Percentiles rank a stretch among this genome's conserved stretches.
Evolutionary conservation across 208 protist species (phyloP).

Genomic region (Wallacemonas rigidus): DNA sequence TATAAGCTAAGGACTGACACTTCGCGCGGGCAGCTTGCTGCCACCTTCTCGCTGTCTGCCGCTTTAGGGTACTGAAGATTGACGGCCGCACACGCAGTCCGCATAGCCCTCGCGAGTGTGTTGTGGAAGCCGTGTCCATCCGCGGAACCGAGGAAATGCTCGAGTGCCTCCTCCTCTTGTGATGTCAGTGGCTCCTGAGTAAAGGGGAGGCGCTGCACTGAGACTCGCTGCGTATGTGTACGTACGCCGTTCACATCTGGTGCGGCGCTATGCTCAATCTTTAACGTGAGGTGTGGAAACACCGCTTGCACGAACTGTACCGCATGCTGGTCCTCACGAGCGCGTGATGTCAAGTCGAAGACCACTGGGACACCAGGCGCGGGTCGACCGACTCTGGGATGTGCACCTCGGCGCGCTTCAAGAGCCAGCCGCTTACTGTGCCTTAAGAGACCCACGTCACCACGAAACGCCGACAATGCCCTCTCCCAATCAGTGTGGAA

Average conservation of each 20-base stretch:
- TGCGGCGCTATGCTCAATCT: constrained; percentile 58
- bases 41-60: constrained; percentile 2
- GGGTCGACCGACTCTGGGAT: too few species aligned
- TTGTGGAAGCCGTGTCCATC: constrained; percentile 36
- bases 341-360: constrained; percentile 20
- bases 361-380: constrained; percentile 6
- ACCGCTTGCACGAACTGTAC: constrained; percentile 18
- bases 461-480: not conserved
- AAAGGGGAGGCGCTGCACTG: constrained; percentile 20
- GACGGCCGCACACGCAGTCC: constrained; percentile 46
- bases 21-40: not conserved
- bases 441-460: too few species aligned
- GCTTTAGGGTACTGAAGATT: constrained; percentile 2
- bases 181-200: constrained; percentile 4
- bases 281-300: constrained; percentile 52
- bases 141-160: constrained; percentile 58
- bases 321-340: constrained; percentile 15
- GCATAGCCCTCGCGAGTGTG: constrained; percentile 39
- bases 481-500: not conserved
- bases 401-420: too few species aligned
- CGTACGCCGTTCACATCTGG: constrained; percentile 53
- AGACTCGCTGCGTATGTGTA: constrained; percentile 65
- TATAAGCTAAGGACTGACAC: not conserved
- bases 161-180: constrained; percentile 34
- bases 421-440: too few species aligned